These are phyloP conservation scores for Aspergillus sp. DNA, from an alignment of 2,329 filamentous ascomycete genomes.

Conservation along the genomic window DNA sequence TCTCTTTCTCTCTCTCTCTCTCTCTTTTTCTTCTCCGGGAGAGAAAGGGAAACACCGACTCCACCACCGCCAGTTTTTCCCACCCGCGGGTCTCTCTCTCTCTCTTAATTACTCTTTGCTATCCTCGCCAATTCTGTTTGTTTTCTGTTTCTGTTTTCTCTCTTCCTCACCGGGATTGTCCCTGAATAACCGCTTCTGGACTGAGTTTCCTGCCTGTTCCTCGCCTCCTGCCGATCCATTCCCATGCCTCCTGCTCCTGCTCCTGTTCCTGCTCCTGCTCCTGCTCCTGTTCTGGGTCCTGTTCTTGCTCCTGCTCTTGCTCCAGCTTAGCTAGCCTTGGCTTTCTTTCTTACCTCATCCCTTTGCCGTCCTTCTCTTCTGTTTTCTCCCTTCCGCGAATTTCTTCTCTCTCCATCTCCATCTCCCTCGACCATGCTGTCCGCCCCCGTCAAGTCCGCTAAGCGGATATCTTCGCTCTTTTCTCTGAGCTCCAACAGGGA, in stretches of 20 bases:
- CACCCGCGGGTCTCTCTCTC: too few species aligned
- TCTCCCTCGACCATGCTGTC: constrained; percentile 26
- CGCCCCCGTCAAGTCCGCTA: constrained; percentile 34
- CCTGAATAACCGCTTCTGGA: neutral
- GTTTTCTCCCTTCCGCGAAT: constrained; percentile 1
- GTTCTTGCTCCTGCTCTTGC: too few species aligned
- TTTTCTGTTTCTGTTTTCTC: neutral
- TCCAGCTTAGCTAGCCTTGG: too few species aligned
- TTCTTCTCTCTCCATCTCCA: constrained; percentile 2
- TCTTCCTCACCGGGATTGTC: too few species aligned
- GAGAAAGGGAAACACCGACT: too few species aligned
- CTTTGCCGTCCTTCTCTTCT: constrained; percentile 1
- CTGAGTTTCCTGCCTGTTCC: too few species aligned
- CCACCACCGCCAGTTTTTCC: too few species aligned
- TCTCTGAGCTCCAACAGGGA: constrained; percentile 32
- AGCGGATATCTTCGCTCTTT: constrained; percentile 39
- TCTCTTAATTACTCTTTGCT: neutral
- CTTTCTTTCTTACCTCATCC: constrained; percentile 1
- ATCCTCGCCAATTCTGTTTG: neutral
- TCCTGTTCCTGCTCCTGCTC: constrained; percentile 1
- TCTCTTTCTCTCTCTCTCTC: neutral
- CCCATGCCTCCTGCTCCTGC: constrained; percentile 10
- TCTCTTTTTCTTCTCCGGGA: neutral
- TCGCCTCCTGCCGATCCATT: constrained; percentile 33
- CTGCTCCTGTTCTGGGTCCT: constrained; percentile 1